Evolutionary conservation across 495 filamentous ascomycete species (phyloP).

Genomic region (Penicillium subrubescens): DNA sequence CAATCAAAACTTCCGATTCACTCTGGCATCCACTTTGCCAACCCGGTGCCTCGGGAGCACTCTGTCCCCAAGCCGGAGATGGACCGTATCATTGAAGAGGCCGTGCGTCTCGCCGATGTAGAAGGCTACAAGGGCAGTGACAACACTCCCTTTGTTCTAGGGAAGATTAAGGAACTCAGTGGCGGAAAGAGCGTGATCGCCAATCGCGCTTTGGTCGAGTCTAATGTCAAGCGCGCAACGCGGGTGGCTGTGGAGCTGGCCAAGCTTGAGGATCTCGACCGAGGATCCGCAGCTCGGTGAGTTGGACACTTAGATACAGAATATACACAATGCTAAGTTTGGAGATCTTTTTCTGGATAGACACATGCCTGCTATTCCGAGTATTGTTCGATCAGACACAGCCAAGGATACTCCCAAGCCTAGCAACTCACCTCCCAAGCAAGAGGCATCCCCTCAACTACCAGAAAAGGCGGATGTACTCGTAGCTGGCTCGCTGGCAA

Average conservation of each 20-base stretch:
- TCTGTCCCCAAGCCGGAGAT: slow-evolving; percentile 75
- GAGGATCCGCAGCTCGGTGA: slow-evolving; percentile 41
- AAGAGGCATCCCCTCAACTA: slow-evolving; percentile 10
- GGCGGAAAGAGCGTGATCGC: slow-evolving; percentile 68
- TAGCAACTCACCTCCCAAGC: slow-evolving; percentile 3
- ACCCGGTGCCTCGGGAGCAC: slow-evolving; percentile 74
- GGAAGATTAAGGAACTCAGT: slow-evolving; percentile 79
- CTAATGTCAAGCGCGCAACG: slow-evolving; percentile 79
- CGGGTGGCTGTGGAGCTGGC: slow-evolving; percentile 76
- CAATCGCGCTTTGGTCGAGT: slow-evolving; percentile 76
- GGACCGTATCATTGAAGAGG: slow-evolving; percentile 69
- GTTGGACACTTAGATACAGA: slow-evolving; percentile 30
- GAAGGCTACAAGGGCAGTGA: slow-evolving; percentile 71
- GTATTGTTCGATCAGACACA: slow-evolving; percentile 30
- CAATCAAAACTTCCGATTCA: slow-evolving; percentile 64
- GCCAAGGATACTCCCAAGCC: slow-evolving; percentile 23
- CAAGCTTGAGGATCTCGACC: slow-evolving; percentile 54
- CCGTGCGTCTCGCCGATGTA: slow-evolving; percentile 69
- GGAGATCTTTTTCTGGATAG: slow-evolving; percentile 35
- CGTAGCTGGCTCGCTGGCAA: slow-evolving; percentile 85
- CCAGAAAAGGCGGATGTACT: slow-evolving; percentile 61
- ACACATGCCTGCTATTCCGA: slow-evolving; percentile 44
- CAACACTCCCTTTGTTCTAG: slow-evolving; percentile 87
- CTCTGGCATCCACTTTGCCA: slow-evolving; percentile 82
- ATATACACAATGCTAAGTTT: slow-evolving; percentile 37